A percentile compares a stretch with the other conserved stretches of the same genome.
Conservation (phyloP, 768 basidiomycete species). For the Amanita jacksonii region DNA sequence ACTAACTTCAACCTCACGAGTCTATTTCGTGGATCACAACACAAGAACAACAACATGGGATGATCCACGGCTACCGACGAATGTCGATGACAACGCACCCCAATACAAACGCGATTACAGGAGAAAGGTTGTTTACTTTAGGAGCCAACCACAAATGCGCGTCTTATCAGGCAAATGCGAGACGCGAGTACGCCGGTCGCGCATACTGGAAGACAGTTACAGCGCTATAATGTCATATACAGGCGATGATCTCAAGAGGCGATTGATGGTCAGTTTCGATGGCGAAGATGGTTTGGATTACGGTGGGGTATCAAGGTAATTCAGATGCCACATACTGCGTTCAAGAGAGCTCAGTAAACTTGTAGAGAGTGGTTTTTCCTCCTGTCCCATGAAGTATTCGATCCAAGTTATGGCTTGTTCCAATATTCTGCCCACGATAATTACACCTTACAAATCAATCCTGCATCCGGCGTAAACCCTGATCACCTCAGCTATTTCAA, state of each 20-base stretch:
- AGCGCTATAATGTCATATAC: slow-evolving; percentile 74
- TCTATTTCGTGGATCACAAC: slow-evolving; percentile 93
- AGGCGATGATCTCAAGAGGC: slow-evolving; percentile 59
- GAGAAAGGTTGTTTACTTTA: slow-evolving; percentile 87
- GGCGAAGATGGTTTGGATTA: slow-evolving; percentile 77
- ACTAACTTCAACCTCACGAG: slow-evolving; percentile 69
- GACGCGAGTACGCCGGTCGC: slow-evolving; percentile 69
- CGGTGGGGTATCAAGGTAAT: slow-evolving; percentile 66
- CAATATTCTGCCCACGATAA: slow-evolving; percentile 76
- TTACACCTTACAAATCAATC: slow-evolving; percentile 75
- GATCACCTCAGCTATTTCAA: slow-evolving; percentile 77
- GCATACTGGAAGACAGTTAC: slow-evolving; percentile 84
- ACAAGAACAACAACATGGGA: slow-evolving; percentile 89
- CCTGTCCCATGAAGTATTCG: slow-evolving; percentile 75
- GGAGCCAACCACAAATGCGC: slow-evolving; percentile 81
- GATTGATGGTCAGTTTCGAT: slow-evolving; percentile 68
- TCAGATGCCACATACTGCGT: no score
- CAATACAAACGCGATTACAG: slow-evolving; percentile 94
- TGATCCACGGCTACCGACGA: slow-evolving; percentile 78
- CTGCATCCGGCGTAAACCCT: slow-evolving; percentile 64
- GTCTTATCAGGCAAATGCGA: slow-evolving; percentile 75
- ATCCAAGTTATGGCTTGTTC: slow-evolving; percentile 74
- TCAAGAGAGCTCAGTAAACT: slow-evolving; percentile 2
- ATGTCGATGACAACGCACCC: slow-evolving; percentile 81
- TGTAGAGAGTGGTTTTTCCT: slow-evolving; percentile 81